A percentile compares a stretch with the other conserved stretches of the same genome.
phyloP scores from a whole-genome alignment of 2,329 filamentous ascomycete genomes.

The Magnaporthiopsis poae region DNA sequence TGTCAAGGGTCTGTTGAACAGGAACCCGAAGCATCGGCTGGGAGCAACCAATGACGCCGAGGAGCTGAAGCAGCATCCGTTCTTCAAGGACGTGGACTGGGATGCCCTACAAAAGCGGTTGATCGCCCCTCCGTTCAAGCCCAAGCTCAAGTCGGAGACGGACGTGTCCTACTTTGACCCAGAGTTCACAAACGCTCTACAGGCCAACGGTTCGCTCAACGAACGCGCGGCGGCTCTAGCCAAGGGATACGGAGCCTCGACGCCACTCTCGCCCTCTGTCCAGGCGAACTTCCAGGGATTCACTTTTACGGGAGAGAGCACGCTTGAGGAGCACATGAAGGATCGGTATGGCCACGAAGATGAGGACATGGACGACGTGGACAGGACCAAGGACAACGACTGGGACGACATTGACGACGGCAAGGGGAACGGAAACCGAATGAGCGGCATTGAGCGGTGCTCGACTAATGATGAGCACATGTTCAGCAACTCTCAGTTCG shows the following conservation, averaged over 20 bases:
- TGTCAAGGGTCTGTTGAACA: slow-evolving; percentile 91
- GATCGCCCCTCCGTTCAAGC: slow-evolving; percentile 93
- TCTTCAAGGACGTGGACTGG: slow-evolving; percentile 94
- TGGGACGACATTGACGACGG: slow-evolving; percentile 46
- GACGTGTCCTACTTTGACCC: slow-evolving; percentile 98
- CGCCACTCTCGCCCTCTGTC: slow-evolving; percentile 85
- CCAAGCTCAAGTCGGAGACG: slow-evolving; percentile 87
- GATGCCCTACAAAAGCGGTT: slow-evolving; percentile 77
- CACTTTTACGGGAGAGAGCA: slow-evolving; percentile 96
- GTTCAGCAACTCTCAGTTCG: slow-evolving; percentile 54
- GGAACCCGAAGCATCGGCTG: slow-evolving; percentile 89
- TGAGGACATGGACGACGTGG: slow-evolving; percentile 52
- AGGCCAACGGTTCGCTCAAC: slow-evolving; percentile 78
- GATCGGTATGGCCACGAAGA: slow-evolving; percentile 36
- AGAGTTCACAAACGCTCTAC: slow-evolving; percentile 91
- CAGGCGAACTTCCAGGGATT: slow-evolving; percentile 98
- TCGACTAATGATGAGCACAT: slow-evolving; percentile 52
- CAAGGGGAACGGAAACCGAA: slow-evolving; percentile 43
- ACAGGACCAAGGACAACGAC: slow-evolving; percentile 33
- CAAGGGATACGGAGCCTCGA: slow-evolving; percentile 76
- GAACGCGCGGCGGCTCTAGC: slow-evolving; percentile 80
- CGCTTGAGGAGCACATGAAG: slow-evolving; percentile 75
- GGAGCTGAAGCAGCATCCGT: slow-evolving; percentile 86
- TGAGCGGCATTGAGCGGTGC: slow-evolving; percentile 54
- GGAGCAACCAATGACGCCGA: slow-evolving; percentile 85